phyloP scores from a whole-genome alignment of 2,329 filamentous ascomycete genomes.

The Emmonsiellopsis sp. region DNA sequence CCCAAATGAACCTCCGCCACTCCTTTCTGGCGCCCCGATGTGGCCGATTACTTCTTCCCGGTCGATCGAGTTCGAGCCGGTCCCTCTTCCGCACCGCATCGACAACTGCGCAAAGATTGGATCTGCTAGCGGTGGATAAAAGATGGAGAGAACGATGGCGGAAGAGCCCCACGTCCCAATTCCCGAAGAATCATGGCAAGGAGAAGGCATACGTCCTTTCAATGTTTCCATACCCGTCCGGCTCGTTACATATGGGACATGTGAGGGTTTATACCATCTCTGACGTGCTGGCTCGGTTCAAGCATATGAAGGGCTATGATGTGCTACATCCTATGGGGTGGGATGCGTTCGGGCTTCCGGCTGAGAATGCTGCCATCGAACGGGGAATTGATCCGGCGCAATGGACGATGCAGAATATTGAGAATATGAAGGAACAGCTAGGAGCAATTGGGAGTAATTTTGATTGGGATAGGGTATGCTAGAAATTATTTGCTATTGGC shows the following conservation, averaged over 20 bases:
- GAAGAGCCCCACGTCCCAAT: constrained; percentile 3
- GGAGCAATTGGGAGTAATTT: constrained; percentile 69
- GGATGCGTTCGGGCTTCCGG: constrained; percentile 85
- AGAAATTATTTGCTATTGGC: not conserved
- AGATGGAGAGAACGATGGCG: constrained; percentile 49
- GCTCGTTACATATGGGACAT: constrained; percentile 76
- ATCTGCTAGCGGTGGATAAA: constrained; percentile 38
- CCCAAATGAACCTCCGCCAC: not conserved
- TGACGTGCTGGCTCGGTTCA: constrained; percentile 71
- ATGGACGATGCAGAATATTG: constrained; percentile 76
- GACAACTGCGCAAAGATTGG: constrained; percentile 20
- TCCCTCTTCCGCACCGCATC: constrained; percentile 15
- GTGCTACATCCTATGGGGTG: constrained; percentile 88
- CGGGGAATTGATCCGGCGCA: constrained; percentile 63
- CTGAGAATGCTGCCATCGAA: constrained; percentile 85
- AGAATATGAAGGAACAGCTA: constrained; percentile 75
- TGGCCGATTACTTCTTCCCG: not conserved
- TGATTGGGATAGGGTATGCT: constrained; percentile 68
- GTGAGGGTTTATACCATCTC: constrained; percentile 84
- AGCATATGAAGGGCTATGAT: constrained; percentile 61
- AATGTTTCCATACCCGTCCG: constrained; percentile 92
- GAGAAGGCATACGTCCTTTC: constrained; percentile 61
- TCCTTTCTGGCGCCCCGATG: not conserved
- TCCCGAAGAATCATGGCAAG: constrained; percentile 5
- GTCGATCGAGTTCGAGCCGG: not conserved